phyloP scores from a whole-genome alignment of 768 basidiomycete genomes.

The Tricholoma bakamatsutake region DNA sequence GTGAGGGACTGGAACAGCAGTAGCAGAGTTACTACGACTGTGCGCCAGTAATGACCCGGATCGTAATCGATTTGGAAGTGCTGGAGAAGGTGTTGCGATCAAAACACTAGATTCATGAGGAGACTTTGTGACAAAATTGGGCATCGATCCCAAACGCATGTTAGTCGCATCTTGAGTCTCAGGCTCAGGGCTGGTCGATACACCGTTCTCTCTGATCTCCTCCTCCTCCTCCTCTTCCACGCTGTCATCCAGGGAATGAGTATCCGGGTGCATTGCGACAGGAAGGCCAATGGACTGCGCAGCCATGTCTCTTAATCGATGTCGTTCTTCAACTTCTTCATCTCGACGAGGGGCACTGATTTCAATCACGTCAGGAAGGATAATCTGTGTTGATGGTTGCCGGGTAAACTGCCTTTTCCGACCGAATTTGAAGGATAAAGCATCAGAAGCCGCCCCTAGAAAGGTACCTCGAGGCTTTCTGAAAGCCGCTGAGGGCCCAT shows the following conservation, averaged over 20 bases:
- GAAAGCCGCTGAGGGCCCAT: slow-evolving; percentile 22
- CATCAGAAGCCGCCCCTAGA: slow-evolving; percentile 49
- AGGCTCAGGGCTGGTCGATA: slow-evolving; percentile 1
- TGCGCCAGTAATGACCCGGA: slow-evolving; percentile 33
- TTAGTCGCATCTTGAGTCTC: slow-evolving; percentile 8
- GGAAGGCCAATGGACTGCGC: slow-evolving; percentile 73
- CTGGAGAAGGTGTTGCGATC: slow-evolving; percentile 20
- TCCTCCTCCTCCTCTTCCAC: slow-evolving; percentile 34
- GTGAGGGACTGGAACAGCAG: slow-evolving; percentile 38
- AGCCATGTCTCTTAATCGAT: slow-evolving; percentile 68
- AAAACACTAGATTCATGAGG: slow-evolving; percentile 30
- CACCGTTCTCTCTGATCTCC: slow-evolving; percentile 13
- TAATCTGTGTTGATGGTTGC: slow-evolving; percentile 32
- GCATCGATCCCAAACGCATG: slow-evolving; percentile 3
- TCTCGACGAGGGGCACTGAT: slow-evolving; percentile 51
- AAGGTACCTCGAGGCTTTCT: slow-evolving; percentile 34
- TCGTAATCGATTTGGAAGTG: slow-evolving; percentile 25
- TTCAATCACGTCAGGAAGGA: slow-evolving; percentile 70
- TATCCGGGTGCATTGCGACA: slow-evolving; percentile 38
- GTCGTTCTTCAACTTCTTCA: slow-evolving; percentile 66
- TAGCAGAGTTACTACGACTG: slow-evolving; percentile 33
- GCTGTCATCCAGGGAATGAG: slow-evolving; percentile 28
- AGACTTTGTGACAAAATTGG: slow-evolving; percentile 13
- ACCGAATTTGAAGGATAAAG: slow-evolving; percentile 42
- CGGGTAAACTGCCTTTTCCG: slow-evolving; percentile 35